A percentile compares a stretch with the other conserved stretches of the same genome.
Conservation (phyloP, 2,329 filamentous ascomycete genomes). For the Blumeriella jaapii region DNA sequence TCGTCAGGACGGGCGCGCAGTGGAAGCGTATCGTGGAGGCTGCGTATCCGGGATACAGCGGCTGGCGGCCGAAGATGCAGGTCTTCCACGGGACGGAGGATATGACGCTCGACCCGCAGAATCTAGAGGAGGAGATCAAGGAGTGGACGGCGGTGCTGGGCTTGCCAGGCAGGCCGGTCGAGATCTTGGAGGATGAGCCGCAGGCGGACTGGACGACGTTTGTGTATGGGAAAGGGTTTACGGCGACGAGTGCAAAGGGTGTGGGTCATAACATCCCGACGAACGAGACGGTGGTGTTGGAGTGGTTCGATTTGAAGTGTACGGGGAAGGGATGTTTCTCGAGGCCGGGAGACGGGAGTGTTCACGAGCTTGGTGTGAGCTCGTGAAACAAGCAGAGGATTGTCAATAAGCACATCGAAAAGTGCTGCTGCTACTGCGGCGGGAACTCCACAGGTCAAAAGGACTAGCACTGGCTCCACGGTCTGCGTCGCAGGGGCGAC, state of each 20-base stretch:
- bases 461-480: neutral
- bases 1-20: slow-evolving; percentile 29
- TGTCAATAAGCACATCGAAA: neutral
- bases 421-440: neutral
- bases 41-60: slow-evolving; percentile 30
- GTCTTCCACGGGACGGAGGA: slow-evolving; percentile 28
- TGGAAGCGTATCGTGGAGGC: slow-evolving; percentile 38
- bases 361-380: neutral
- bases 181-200: slow-evolving; percentile 18
- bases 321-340: slow-evolving; percentile 3
- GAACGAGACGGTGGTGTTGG: slow-evolving; percentile 1
- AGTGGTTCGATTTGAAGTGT: slow-evolving; percentile 5
- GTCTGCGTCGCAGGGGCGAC: neutral
- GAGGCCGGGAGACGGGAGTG: neutral
- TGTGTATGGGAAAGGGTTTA: slow-evolving; percentile 12
- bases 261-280: slow-evolving; percentile 6
- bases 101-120: slow-evolving; percentile 28
- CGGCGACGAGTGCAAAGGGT: slow-evolving; percentile 1
- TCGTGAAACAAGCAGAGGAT: neutral
- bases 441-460: neutral
- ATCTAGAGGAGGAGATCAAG: slow-evolving; percentile 34
- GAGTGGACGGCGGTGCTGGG: slow-evolving; percentile 37
- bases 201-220: slow-evolving; percentile 21
- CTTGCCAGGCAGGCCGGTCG: slow-evolving; percentile 21
- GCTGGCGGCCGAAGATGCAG: slow-evolving; percentile 16